Conservation (phyloP, 2,329 filamentous ascomycete genomes). For the Metarhizium anisopliae region DNA sequence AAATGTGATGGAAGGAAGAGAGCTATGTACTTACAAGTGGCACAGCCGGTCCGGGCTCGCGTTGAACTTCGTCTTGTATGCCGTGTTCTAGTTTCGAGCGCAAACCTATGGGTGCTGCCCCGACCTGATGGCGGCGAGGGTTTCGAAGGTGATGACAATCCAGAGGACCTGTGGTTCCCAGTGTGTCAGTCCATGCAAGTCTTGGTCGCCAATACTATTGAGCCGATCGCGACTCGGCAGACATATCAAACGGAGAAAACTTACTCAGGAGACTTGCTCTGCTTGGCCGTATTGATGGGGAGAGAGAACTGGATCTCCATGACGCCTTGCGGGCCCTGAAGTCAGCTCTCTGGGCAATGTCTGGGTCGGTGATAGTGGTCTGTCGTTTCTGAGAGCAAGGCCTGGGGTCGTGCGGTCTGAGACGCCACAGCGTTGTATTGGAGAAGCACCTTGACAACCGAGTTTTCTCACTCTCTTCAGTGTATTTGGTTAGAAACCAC, state of each 20-base stretch:
- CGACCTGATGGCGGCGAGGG: slow-evolving; percentile 9
- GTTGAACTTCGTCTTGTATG: slow-evolving; percentile 29
- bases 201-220: background rate
- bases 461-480: too few species aligned
- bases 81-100: slow-evolving; percentile 26
- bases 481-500: background rate
- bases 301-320: slow-evolving; percentile 33
- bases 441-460: background rate
- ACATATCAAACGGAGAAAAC: slow-evolving; percentile 4
- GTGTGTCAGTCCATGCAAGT: background rate
- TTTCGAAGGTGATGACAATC: background rate
- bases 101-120: slow-evolving; percentile 27
- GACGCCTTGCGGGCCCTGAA: background rate
- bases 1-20: background rate
- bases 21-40: slow-evolving; percentile 23
- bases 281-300: slow-evolving; percentile 16
- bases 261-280: slow-evolving; percentile 15
- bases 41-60: slow-evolving; percentile 28
- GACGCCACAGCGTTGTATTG: background rate
- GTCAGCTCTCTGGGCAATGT: background rate
- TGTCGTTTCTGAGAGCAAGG: background rate
- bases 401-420: background rate
- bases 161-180: background rate
- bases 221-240: background rate
- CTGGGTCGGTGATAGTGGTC: background rate